phyloP scores from a whole-genome alignment of 352 stramenopile genomes.

The Globisporangium echinulatum region DNA sequence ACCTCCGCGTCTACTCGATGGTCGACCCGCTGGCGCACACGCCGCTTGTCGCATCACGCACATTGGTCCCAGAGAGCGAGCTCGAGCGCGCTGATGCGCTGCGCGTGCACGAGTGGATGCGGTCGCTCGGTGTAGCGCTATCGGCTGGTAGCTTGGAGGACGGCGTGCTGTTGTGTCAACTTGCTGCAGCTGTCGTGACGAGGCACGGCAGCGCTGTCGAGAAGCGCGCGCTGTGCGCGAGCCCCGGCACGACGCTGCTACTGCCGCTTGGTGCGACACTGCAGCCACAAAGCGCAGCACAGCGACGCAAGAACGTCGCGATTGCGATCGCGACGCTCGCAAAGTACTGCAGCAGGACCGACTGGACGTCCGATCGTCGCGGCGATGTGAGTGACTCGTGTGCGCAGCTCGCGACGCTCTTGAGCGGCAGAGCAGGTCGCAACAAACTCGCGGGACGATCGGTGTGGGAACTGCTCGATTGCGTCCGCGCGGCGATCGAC shows the following conservation, averaged over 20 bases:
- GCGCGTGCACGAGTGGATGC: slow-evolving; percentile 8
- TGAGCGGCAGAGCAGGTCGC: background rate
- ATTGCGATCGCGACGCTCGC: slow-evolving; percentile 5
- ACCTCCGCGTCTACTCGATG: slow-evolving; percentile 33
- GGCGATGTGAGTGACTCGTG: background rate
- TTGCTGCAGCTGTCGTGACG: slow-evolving; percentile 19
- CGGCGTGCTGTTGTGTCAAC: slow-evolving; percentile 30
- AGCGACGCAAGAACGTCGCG: slow-evolving; percentile 7
- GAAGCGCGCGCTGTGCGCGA: background rate
- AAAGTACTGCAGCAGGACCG: background rate
- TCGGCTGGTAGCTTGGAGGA: slow-evolving; percentile 16
- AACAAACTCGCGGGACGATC: background rate
- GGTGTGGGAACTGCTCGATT: slow-evolving; percentile 7
- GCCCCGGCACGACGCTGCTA: background rate
- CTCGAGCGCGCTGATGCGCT: background rate
- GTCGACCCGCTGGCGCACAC: slow-evolving; percentile 18
- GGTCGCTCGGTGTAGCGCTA: slow-evolving; percentile 10
- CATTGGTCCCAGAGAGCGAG: background rate
- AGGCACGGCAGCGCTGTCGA: slow-evolving; percentile 3
- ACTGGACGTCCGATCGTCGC: too few species aligned
- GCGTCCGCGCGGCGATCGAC: slow-evolving; percentile 6
- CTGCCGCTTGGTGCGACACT: slow-evolving; percentile 1
- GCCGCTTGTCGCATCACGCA: background rate
- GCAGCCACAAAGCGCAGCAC: slow-evolving; percentile 5
- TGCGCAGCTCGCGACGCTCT: slow-evolving; percentile 1